These are phyloP conservation scores for Filobasidium uniguttulatum DNA, from an alignment of 1,284 basidiomycete genomes.

Conservation along the genomic window DNA sequence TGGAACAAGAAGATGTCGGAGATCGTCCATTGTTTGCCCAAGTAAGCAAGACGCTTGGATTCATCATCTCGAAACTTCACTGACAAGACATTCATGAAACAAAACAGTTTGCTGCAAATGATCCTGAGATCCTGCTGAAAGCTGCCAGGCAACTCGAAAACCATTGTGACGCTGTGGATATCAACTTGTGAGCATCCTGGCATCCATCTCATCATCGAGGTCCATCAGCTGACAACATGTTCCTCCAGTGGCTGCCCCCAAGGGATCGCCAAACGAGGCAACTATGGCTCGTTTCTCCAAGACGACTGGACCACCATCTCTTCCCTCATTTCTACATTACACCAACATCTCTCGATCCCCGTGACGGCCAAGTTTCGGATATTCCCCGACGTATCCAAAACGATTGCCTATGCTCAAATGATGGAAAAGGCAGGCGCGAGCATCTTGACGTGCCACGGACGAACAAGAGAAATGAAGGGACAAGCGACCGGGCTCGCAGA, in stretches of 20 bases:
- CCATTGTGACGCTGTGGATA: constrained; percentile 79
- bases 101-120: constrained; percentile 72
- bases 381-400: constrained; percentile 72
- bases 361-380: constrained; percentile 95
- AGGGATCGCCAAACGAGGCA: constrained; percentile 76
- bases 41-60: constrained; percentile 21
- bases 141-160: constrained; percentile 61
- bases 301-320: constrained; percentile 70
- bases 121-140: constrained; percentile 60
- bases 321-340: constrained; percentile 37
- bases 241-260: constrained; percentile 65
- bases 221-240: neutral
- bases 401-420: constrained; percentile 86
- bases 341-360: constrained; percentile 68
- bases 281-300: constrained; percentile 82
- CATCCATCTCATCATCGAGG: neutral
- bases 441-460: constrained; percentile 84
- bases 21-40: constrained; percentile 83
- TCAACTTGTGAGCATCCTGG: constrained; percentile 53
- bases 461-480: constrained; percentile 81
- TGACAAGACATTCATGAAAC: constrained; percentile 9
- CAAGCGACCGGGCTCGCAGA: constrained; percentile 64
- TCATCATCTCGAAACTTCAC: neutral
- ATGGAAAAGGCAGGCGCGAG: constrained; percentile 89
- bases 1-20: constrained; percentile 31